phyloP scores from a whole-genome alignment of 2,329 filamentous ascomycete genomes.

The Coniochaeta prunicola region DNA sequence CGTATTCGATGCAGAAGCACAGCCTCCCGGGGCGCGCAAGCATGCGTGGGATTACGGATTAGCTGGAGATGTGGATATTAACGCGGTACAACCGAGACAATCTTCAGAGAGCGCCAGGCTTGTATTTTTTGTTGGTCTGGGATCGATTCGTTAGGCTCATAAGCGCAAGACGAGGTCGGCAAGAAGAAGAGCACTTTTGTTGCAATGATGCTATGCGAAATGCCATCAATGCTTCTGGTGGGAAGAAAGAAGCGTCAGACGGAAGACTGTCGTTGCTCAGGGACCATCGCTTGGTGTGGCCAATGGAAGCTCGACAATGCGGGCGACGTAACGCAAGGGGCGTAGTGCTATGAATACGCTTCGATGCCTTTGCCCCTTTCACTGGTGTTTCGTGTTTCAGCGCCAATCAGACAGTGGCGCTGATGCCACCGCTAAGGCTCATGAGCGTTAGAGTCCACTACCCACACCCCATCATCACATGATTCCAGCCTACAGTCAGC shows the following conservation, averaged over 20 bases:
- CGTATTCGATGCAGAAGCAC: conserved; percentile 2
- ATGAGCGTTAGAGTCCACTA: not conserved
- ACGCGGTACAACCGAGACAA: not conserved
- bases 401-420: not conserved
- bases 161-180: not conserved
- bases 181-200: not conserved
- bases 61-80: conserved; percentile 1
- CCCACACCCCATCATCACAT: not conserved
- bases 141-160: not conserved
- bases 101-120: not conserved
- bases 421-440: not conserved
- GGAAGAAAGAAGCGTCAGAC: not conserved
- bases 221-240: not conserved
- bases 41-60: not conserved
- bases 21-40: conserved; percentile 2
- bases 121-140: not conserved
- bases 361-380: not conserved
- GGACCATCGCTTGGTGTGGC: not conserved
- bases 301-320: not conserved
- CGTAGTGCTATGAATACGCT: not conserved
- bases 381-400: not conserved
- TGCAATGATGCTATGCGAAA: not conserved
- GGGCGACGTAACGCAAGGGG: not conserved
- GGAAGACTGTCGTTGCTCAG: not conserved
- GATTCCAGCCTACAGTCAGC: not conserved